Evolutionary conservation across 2,329 filamentous ascomycete genomes (phyloP), one percentile per base, ranked within the genome.

Genomic region (Aulographum hederae): DNA sequence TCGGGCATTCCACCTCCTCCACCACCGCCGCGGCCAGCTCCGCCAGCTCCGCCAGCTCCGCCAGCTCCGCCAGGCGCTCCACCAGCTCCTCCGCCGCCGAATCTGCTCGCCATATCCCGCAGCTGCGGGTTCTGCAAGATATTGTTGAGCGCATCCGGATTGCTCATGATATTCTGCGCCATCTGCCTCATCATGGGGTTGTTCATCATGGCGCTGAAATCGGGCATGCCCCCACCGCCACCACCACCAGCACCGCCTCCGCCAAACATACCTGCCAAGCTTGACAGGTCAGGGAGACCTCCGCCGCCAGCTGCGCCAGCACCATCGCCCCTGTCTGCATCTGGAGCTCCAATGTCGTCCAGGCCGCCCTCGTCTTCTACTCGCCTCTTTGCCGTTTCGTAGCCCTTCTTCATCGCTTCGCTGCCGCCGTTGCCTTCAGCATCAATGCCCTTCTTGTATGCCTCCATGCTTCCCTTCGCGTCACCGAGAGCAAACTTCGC

Each of bases 181-280:
- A 95, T 94, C 59, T 69, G 79, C 31, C 84, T 73, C 60, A 98
- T 92, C 89, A 95, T 95, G 34, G 89, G 89, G 62, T 95, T 98
- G 63, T 65, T 84, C 84, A 95, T 92, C 53, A 98, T 74, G 39
- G 71, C 70, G 40, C 71, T 59, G 16, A 98, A 63, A 53, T 95
- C 86, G 10, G 85, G 84, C 78, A 93, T 89, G 33, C 80, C 81
- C 32, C 77, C 77, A 5, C 61, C 73, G 14, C 67, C 74, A 4
- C 69, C 74, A 6, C 57, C 70, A 17, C 57, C 65, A 11, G 63
- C 72, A 16, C 63, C 73, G 14, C 63, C 69, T n/a, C n/a, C n/a
- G 20, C 52, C 62, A 12, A 63, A 46, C 59, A 63, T 61, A 19
- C 52, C 48, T 10, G 59, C 58, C 18, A 58, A 42, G 11, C 42